Base-by-base conservation (phyloP, 768 basidiomycete genomes). In the Naematelia aurantialba region DNA sequence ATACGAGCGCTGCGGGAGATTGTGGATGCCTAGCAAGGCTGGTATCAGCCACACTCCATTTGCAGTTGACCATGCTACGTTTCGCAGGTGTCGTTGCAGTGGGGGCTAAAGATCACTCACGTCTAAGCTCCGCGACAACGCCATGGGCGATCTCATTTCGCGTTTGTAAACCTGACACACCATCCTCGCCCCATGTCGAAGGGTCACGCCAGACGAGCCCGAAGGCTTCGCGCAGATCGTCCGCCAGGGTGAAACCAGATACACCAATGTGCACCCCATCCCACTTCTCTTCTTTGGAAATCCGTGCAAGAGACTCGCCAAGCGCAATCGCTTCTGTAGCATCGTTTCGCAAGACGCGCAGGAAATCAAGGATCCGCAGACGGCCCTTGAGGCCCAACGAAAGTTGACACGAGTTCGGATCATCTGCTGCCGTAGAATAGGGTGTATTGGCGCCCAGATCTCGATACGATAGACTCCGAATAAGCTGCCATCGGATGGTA, bases 271-370 rank as follows among this genome's bases (percentile, higher is more conserved):
- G 44, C 19, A 13, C 19, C 11, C 19, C 5, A 24, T 24, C 42
- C 55, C 55, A 56, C 4, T 56, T 47, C 19, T 46, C 55, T 13
- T 46, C 39, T n/a, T 21, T 56, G 14, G 53, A 10, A n/a, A 13
- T 10, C 19, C 31, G 17, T n/a, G 13, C 14, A 11, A 56, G 29
- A 1, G 14, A 24, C 42, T 45, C 19, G 55, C 55, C 55, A 25
- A 47, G 13, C 22, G 1, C 44, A 3, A 56, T 25, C 2, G 29
- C 55, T 24, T 48, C 29, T 22, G 21, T 19, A n/a, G 19, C 24
- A 27, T 27, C 26, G 13, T 11, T 8, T 39, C 34, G 34, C 34
- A 39, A 39, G 34, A 39, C 34, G 17, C 34, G 34, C 8, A 39
- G 34, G 17, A 39, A 39, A 42, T 19, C 55, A 17, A 5, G 14